phyloP scores from a whole-genome alignment of 331 rosid genomes.

The Quercus lobata region DNA sequence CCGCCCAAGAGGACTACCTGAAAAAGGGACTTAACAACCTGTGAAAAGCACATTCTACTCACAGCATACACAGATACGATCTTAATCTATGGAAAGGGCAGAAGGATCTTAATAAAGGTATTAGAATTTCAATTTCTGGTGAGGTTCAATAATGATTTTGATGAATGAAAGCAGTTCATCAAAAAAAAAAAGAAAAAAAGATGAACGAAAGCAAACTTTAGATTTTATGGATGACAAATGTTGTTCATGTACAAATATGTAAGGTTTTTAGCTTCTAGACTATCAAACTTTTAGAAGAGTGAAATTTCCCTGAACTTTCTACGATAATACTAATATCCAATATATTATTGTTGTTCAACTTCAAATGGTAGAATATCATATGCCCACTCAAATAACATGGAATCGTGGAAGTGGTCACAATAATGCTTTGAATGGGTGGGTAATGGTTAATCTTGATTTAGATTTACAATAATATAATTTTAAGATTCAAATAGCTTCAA shows the following conservation, averaged over 20 bases:
- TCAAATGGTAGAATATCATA: neutral
- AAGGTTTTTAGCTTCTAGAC: neutral
- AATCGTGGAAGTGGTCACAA: too few species aligned
- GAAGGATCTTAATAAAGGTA: neutral
- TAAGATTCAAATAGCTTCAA: too few species aligned
- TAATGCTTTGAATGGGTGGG: too few species aligned
- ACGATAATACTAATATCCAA: neutral
- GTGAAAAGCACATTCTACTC: conserved; percentile 11
- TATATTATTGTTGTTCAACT: neutral
- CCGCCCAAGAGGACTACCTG: conserved; percentile 19
- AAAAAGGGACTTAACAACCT: conserved; percentile 2
- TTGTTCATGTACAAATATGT: neutral
- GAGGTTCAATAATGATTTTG: neutral
- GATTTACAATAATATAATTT: too few species aligned
- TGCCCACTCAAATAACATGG: neutral
- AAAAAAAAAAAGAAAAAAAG: too few species aligned
- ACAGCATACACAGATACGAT: neutral
- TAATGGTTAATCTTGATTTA: too few species aligned
- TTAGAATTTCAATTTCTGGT: neutral
- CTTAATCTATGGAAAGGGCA: neutral
- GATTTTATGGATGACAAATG: neutral
- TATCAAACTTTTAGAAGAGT: neutral
- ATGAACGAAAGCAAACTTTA: too few species aligned
- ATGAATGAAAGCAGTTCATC: neutral
- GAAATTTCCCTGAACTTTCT: neutral